phyloP scores from a whole-genome alignment of 441 rosid genomes.

The Flueggea neowawraea region DNA sequence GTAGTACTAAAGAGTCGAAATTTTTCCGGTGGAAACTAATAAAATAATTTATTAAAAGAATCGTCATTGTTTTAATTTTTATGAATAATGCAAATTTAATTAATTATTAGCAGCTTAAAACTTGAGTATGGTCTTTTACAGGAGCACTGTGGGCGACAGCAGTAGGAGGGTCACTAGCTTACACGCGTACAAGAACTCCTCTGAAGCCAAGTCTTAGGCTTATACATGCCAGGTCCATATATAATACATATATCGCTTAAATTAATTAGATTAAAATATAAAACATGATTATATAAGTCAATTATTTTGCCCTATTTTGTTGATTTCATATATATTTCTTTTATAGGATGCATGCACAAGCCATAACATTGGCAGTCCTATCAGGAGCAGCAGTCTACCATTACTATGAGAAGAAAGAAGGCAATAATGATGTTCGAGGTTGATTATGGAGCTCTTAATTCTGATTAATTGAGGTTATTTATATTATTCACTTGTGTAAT shows the following conservation, averaged over 20 bases:
- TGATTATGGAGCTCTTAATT: too few relatives aligned
- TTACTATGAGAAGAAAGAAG: slow-evolving; percentile 43
- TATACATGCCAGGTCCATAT: slow-evolving; percentile 54
- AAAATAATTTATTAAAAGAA: too few relatives aligned
- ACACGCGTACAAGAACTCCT: slow-evolving; percentile 41
- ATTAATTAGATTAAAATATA: not conserved
- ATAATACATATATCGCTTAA: not conserved
- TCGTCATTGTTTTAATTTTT: too few relatives aligned
- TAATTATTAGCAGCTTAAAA: too few relatives aligned
- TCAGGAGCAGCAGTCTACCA: slow-evolving; percentile 67
- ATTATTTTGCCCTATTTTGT: not conserved
- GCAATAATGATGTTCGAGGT: not conserved
- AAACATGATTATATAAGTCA: not conserved
- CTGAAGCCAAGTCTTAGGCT: slow-evolving; percentile 66
- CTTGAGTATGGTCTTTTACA: slow-evolving; percentile 6
- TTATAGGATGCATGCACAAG: slow-evolving; percentile 70
- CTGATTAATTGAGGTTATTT: too few relatives aligned
- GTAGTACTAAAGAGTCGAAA: not conserved
- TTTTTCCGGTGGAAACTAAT: not conserved
- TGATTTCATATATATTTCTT: not conserved
- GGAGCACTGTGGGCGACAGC: slow-evolving; percentile 64
- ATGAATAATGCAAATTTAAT: too few relatives aligned
- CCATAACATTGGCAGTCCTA: slow-evolving; percentile 61
- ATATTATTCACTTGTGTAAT: too few relatives aligned
- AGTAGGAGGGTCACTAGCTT: slow-evolving; percentile 57